Percentiles rank a stretch among this genome's conserved stretches.
Conservation (phyloP, 2,329 filamentous ascomycete genomes). For the Clonostachys byssicola region DNA sequence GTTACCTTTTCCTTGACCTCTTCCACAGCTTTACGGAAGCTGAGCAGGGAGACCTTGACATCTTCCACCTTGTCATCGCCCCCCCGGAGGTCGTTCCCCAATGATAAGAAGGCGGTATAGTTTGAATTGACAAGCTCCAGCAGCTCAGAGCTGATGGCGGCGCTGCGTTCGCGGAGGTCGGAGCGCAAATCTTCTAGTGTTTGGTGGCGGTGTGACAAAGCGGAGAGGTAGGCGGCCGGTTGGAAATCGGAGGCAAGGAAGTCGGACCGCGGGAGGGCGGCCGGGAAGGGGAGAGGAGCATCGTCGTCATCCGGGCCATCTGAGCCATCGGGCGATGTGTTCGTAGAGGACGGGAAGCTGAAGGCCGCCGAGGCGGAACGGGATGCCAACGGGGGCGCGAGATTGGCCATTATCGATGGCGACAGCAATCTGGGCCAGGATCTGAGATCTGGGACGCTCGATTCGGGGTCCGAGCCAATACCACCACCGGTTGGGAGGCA, state of each 20-base stretch:
- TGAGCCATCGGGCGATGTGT: constrained; percentile 22
- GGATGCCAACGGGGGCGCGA: constrained; percentile 7
- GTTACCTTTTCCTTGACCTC: constrained; percentile 65
- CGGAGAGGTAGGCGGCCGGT: constrained; percentile 74
- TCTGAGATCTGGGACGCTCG: no score
- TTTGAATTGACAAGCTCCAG: constrained; percentile 94
- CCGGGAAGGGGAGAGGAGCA: constrained; percentile 79
- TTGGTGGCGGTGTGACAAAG: constrained; percentile 82
- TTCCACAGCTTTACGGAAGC: constrained; percentile 79
- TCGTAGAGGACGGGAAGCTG: constrained; percentile 16
- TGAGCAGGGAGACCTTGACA: constrained; percentile 79
- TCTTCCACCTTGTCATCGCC: constrained; percentile 92
- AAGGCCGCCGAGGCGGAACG: constrained; percentile 3
- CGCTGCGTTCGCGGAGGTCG: constrained; percentile 78
- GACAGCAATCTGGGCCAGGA: background rate
- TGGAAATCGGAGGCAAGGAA: constrained; percentile 79
- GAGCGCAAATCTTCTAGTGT: constrained; percentile 89
- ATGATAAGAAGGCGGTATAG: constrained; percentile 83
- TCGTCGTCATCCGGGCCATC: constrained; percentile 47
- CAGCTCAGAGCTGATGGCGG: constrained; percentile 78
- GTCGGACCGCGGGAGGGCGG: constrained; percentile 75
- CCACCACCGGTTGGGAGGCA: no score
- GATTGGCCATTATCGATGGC: constrained; percentile 13
- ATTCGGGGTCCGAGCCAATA: no score
- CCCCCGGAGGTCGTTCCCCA: constrained; percentile 77